These are phyloP conservation scores for Backusella macrospora DNA, from an alignment of 192 early-diverging fungal genomes.

Conservation along the genomic window DNA sequence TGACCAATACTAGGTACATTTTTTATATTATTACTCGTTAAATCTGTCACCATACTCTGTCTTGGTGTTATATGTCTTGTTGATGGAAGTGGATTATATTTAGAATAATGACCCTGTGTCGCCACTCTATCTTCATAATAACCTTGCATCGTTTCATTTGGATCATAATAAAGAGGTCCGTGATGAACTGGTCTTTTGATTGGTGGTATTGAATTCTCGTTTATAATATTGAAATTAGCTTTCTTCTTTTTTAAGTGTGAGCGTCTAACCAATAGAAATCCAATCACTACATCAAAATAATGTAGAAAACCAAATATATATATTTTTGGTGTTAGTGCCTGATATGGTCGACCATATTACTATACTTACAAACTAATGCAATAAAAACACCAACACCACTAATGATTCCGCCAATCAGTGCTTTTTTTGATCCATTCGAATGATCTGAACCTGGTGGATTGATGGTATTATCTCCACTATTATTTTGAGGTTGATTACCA, in stretches of 20 bases:
- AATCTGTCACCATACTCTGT: background rate
- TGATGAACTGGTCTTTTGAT: background rate
- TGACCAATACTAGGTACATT: background rate
- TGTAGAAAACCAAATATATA: background rate
- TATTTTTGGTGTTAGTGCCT: background rate
- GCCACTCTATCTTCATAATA: background rate
- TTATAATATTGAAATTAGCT: background rate
- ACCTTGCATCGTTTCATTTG: background rate
- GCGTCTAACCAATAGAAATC: slow-evolving; percentile 6
- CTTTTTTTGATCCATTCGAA: background rate
- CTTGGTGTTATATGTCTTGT: background rate
- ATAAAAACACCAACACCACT: background rate
- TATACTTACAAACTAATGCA: background rate
- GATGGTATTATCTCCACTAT: background rate
- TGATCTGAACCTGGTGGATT: background rate
- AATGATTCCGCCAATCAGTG: background rate
- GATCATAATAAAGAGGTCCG: slow-evolving; percentile 1
- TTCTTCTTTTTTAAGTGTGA: slow-evolving; percentile 5
- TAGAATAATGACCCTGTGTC: background rate
- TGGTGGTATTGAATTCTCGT: background rate
- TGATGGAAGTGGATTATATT: background rate
- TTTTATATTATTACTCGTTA: background rate
- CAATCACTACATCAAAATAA: slow-evolving; percentile 2
- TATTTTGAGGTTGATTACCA: background rate
- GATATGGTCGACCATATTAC: too few species aligned